Evolutionary conservation across 1,284 basidiomycete genomes (phyloP).

Genomic region (Anthracocystis walkeri): DNA sequence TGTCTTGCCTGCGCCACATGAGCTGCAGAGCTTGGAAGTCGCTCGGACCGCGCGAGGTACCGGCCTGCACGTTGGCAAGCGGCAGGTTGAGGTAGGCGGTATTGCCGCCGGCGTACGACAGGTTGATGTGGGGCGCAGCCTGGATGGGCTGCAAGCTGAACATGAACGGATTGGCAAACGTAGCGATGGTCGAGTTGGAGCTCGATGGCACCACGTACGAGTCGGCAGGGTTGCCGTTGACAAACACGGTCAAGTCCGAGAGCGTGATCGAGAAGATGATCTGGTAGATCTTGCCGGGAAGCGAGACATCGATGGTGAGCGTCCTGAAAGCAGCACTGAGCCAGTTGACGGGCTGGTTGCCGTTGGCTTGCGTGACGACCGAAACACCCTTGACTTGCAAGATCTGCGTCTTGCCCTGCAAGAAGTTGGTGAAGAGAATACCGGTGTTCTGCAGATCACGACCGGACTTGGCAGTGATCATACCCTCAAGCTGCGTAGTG

Average conservation of each 20-base stretch:
- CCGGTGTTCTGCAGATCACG: conserved; percentile 75
- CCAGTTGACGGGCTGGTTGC: conserved; percentile 76
- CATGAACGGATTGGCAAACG: conserved; percentile 81
- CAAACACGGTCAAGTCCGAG: conserved; percentile 75
- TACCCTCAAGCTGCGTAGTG: conserved; percentile 75
- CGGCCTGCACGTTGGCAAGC: conserved; percentile 72
- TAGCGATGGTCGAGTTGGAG: conserved; percentile 74
- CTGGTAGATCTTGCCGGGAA: conserved; percentile 78
- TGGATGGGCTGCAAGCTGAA: conserved; percentile 79
- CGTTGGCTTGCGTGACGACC: conserved; percentile 72
- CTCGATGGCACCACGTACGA: conserved; percentile 54
- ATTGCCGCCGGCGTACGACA: conserved; percentile 73
- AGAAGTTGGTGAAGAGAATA: conserved; percentile 77
- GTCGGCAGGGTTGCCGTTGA: conserved; percentile 69
- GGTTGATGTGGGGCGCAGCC: conserved; percentile 74
- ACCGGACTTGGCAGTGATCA: conserved; percentile 74
- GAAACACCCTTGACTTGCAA: conserved; percentile 76
- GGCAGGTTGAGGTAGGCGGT: conserved; percentile 77
- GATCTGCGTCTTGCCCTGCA: conserved; percentile 78
- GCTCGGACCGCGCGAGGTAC: conserved; percentile 78
- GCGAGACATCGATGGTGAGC: conserved; percentile 75
- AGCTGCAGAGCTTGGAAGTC: conserved; percentile 74
- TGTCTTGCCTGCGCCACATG: conserved; percentile 72
- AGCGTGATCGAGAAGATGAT: conserved; percentile 79
- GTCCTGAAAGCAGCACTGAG: conserved; percentile 79